A percentile compares a stretch with the other conserved stretches of the same genome.
These are phyloP conservation scores for Chalciporus sphaerocephalus DNA, from an alignment of 768 basidiomycete species.

Conservation along the genomic window DNA sequence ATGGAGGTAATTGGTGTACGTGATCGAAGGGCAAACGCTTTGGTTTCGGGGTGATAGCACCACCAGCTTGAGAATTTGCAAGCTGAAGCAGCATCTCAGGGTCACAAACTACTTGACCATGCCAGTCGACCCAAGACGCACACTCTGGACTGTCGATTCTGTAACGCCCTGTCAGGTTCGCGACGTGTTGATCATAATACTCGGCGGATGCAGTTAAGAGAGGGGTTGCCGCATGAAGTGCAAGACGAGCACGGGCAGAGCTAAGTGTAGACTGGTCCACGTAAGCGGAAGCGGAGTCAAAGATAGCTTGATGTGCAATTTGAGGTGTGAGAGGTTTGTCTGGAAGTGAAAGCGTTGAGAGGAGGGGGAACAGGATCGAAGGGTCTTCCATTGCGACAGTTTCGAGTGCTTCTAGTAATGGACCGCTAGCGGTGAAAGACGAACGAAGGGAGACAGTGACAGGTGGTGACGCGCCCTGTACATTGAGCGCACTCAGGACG, in stretches of 20 bases:
- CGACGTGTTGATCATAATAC: slow-evolving; percentile 50
- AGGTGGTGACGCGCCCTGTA: slow-evolving; percentile 26
- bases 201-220: slow-evolving; percentile 82
- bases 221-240: slow-evolving; percentile 73
- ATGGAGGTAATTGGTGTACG: slow-evolving; percentile 49
- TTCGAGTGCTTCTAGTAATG: slow-evolving; percentile 45
- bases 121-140: slow-evolving; percentile 83
- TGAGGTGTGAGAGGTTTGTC: slow-evolving; percentile 38
- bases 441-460: slow-evolving; percentile 29
- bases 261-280: slow-evolving; percentile 46
- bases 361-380: slow-evolving; percentile 67
- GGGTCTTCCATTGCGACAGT: slow-evolving; percentile 72
- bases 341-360: slow-evolving; percentile 56
- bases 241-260: slow-evolving; percentile 67
- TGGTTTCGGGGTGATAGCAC: slow-evolving; percentile 20
- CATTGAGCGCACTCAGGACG: slow-evolving; percentile 12
- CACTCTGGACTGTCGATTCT: slow-evolving; percentile 35
- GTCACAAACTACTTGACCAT: slow-evolving; percentile 69
- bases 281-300: slow-evolving; percentile 41
- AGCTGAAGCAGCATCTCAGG: slow-evolving; percentile 53
- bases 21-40: slow-evolving; percentile 74
- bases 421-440: slow-evolving; percentile 25
- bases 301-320: slow-evolving; percentile 40
- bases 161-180: slow-evolving; percentile 19
- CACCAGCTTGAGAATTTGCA: slow-evolving; percentile 46